Conservation (phyloP, 352 stramenopile species). For the Globisporangium acanthophoron region DNA sequence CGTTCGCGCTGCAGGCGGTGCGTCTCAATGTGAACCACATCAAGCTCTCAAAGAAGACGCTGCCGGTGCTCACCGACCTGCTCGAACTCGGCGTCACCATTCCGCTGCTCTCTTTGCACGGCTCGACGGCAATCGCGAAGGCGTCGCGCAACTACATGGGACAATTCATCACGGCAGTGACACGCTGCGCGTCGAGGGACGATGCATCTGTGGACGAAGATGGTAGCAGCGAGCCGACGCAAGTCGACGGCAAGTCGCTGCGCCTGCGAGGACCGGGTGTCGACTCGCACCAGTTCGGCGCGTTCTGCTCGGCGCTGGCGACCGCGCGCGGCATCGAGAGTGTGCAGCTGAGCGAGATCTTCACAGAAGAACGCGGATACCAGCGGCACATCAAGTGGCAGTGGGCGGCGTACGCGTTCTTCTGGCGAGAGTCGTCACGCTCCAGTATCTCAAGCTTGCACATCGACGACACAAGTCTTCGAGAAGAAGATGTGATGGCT, state of each 20-base stretch:
- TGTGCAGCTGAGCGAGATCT: slow-evolving; percentile 9
- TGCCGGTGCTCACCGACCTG: slow-evolving; percentile 6
- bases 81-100: slow-evolving; percentile 4
- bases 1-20: slow-evolving; percentile 6
- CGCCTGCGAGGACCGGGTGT: slow-evolving; percentile 4
- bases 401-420: slow-evolving; percentile 15
- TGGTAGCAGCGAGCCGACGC: background rate
- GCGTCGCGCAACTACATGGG: slow-evolving; percentile 6
- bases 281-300: slow-evolving; percentile 12
- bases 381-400: slow-evolving; percentile 13
- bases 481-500: slow-evolving; percentile 5
- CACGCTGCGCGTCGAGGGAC: background rate
- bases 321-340: slow-evolving; percentile 2
- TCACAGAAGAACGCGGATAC: slow-evolving; percentile 5
- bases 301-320: slow-evolving; percentile 13
- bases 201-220: background rate
- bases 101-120: slow-evolving; percentile 8
- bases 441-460: slow-evolving; percentile 2
- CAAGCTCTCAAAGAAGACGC: slow-evolving; percentile 5
- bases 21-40: slow-evolving; percentile 9
- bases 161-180: slow-evolving; percentile 10
- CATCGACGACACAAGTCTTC: slow-evolving; percentile 9
- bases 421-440: slow-evolving; percentile 3
- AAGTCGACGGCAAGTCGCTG: background rate
- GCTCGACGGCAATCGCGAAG: slow-evolving; percentile 5